phyloP scores from a whole-genome alignment of 78 protist genomes.

The Dictyostelium firmibasis region DNA sequence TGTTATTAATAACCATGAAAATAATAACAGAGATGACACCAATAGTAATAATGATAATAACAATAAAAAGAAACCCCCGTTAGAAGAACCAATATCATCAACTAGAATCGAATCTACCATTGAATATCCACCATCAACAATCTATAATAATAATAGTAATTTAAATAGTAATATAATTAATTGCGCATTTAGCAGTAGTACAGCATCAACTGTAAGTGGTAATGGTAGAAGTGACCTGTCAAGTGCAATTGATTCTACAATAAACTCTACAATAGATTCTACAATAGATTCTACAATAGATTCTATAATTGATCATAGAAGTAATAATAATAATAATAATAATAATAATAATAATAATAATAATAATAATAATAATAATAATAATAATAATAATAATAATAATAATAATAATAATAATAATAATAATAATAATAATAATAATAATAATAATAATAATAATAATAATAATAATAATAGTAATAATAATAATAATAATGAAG shows the following conservation, averaged over 20 bases:
- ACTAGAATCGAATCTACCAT: neutral
- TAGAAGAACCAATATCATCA: conserved; percentile 7
- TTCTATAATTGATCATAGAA: no score
- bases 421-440: no score
- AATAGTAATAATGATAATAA: neutral
- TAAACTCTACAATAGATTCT: no score
- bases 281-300: no score
- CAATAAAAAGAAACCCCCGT: neutral
- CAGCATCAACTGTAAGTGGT: neutral
- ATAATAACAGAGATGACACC: neutral
- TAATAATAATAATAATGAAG: neutral
- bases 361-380: no score
- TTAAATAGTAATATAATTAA: neutral
- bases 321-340: no score
- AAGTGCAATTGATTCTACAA: neutral
- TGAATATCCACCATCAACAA: neutral
- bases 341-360: no score
- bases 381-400: no score
- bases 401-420: no score
- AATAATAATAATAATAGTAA: neutral
- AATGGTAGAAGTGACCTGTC: neutral
- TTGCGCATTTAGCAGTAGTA: neutral
- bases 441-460: neutral
- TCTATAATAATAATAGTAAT: neutral
- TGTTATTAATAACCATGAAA: neutral